phyloP scores from a whole-genome alignment of 2,329 filamentous ascomycete species.

The Colletotrichum camelliae region DNA sequence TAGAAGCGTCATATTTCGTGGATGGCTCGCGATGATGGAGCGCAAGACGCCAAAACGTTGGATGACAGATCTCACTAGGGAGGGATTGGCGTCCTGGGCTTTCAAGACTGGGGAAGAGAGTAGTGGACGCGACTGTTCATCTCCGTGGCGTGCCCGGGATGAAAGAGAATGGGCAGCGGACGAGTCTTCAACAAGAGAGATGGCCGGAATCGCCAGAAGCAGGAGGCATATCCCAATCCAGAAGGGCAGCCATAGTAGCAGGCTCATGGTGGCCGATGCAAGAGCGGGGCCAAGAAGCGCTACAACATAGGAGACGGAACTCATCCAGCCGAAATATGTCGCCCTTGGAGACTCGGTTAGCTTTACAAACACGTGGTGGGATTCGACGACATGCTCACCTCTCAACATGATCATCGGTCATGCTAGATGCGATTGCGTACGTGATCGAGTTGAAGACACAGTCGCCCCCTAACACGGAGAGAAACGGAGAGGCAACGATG shows the following conservation, averaged over 20 bases:
- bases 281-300: conserved; percentile 51
- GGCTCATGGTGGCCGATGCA: conserved; percentile 50
- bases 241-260: conserved; percentile 49
- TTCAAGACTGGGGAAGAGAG: conserved; percentile 44
- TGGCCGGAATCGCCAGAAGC: conserved; percentile 34
- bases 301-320: conserved; percentile 52
- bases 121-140: conserved; percentile 41
- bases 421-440: conserved; percentile 48
- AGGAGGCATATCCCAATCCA: conserved; percentile 41
- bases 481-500: conserved; percentile 43
- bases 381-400: conserved; percentile 21
- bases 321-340: conserved; percentile 56
- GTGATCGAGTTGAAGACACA: conserved; percentile 57
- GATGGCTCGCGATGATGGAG: conserved; percentile 38
- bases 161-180: background rate
- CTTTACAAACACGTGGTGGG: background rate
- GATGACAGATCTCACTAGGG: conserved; percentile 15
- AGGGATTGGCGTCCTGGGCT: conserved; percentile 31
- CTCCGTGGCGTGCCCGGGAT: background rate
- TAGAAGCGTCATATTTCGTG: conserved; percentile 47
- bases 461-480: conserved; percentile 54
- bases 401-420: conserved; percentile 48
- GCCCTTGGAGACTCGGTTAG: conserved; percentile 34
- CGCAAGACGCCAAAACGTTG: conserved; percentile 31
- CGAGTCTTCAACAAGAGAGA: conserved; percentile 21